Base-by-base conservation (phyloP, 139 green algal genomes). In the Cymbomonas tetramitiformis region DNA sequence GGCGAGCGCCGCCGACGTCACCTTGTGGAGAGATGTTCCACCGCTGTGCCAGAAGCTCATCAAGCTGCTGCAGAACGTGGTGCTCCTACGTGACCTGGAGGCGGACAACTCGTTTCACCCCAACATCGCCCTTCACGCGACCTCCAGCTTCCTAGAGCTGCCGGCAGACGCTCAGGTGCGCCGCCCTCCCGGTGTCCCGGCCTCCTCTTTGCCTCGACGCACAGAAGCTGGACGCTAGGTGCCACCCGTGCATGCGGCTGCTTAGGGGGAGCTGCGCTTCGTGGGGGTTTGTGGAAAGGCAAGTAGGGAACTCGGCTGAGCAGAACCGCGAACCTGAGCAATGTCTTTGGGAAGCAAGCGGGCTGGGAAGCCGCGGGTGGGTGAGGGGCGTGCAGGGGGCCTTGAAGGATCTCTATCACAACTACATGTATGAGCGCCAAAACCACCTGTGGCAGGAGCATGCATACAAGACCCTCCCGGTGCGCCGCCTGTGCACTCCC, bases 391-490 rank as follows among this genome's bases (percentile, higher is more conserved):
- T 43, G 78, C 64, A 71, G 34, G 58, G 74, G 0, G 51, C 76
- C 19, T 74, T 97, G 53, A 12, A 32, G 0, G 46, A 62, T 18
- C 67, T 94, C 54, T 85, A 95, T 54, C 70, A 94, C 48, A 78
- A 94, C 51, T 93, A 96, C 72, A 93, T 81, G 63, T 86, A 81
- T 73, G 61, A 71, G 56, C 25, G 47, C 30, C 82, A 93, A 58
- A 71, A 88, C 9, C 60, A 68, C 4, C 53, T 92, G 55, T 96
- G 89, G 89, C 58, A 73, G 1, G 51, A 72, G 40, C 77, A 85
- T 9, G 83, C 84, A 24, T 51, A 84, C 39, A 61, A 61, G 41
- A 93, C 86, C 54, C 73, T 97, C 57, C 89, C 89, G 0, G 80
- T 72, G 49, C 79, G 96, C 33, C 71, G 85, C 62, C 33, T 69